Evolutionary conservation across 23 red algal species (phyloP).

Genomic region (Porphyridium purpureum): DNA sequence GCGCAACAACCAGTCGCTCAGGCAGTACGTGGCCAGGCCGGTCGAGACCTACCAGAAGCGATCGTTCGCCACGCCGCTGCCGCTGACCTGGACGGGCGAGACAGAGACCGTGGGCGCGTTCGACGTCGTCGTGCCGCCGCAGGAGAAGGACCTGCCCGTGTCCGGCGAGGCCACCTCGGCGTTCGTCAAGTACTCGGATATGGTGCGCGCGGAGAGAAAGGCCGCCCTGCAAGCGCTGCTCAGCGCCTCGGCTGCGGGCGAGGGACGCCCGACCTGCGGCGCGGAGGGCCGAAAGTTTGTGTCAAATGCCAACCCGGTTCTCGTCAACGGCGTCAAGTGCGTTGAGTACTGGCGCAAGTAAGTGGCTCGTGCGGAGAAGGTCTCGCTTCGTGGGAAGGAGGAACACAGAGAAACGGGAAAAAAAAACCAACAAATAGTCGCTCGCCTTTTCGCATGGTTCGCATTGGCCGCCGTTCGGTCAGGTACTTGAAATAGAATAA

Average conservation of each 20-base stretch:
- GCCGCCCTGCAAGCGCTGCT: conserved; percentile 7
- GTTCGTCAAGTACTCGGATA: conserved; percentile 26
- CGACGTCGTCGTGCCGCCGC: conserved; percentile 10
- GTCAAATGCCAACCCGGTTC: conserved; percentile 35
- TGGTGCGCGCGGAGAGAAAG: conserved; percentile 32
- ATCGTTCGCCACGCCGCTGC: conserved; percentile 35
- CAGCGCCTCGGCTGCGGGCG: too few relatives aligned
- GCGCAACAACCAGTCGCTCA: conserved; percentile 29
- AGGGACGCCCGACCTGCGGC: conserved; percentile 50
- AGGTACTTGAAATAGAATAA: too few relatives aligned
- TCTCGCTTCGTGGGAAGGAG: too few relatives aligned
- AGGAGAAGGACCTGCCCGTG: conserved; percentile 16
- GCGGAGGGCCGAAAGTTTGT: conserved; percentile 47
- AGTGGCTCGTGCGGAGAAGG: too few relatives aligned
- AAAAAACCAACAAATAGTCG: too few relatives aligned
- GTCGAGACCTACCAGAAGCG: conserved; percentile 42
- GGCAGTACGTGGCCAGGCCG: conserved; percentile 26
- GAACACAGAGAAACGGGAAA: too few relatives aligned
- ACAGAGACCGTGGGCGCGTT: conserved; percentile 11
- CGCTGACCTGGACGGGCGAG: conserved; percentile 43
- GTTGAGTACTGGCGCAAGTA: conserved; percentile 69
- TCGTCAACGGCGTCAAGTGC: conserved; percentile 35
- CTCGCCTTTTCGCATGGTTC: too few relatives aligned
- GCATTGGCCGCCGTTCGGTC: too few relatives aligned
- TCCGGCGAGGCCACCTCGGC: conserved; percentile 13